These are phyloP conservation scores for Coemansia sp. DNA, from an alignment of 192 early-diverging fungal species.

Conservation along the genomic window DNA sequence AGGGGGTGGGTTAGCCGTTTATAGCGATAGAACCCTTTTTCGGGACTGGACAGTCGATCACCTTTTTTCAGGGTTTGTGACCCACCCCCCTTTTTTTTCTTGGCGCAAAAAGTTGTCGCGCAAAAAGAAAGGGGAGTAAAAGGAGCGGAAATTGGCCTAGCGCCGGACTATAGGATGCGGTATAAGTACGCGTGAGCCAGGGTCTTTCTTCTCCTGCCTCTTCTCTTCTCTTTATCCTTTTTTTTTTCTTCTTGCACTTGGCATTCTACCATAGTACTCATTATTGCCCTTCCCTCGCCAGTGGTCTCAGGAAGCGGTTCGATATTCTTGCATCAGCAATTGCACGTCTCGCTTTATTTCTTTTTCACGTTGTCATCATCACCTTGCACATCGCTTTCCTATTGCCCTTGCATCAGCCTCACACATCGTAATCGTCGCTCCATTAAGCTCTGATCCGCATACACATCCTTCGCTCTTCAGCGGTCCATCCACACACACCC, in stretches of 20 bases:
- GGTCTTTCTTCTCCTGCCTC: neutral
- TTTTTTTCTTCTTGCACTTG: constrained; percentile 3
- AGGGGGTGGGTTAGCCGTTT: neutral
- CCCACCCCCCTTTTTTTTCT: constrained; percentile 2
- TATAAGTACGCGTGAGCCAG: constrained; percentile 9
- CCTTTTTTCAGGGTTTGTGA: neutral
- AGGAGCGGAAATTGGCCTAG: constrained; percentile 9
- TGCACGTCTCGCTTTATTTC: neutral
- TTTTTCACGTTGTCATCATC: neutral
- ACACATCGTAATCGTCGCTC: constrained; percentile 3
- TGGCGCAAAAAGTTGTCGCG: neutral
- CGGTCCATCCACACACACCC: constrained; percentile 1
- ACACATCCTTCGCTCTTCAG: constrained; percentile 7
- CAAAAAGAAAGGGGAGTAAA: neutral
- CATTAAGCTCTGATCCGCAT: constrained; percentile 14
- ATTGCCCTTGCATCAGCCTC: constrained; percentile 7
- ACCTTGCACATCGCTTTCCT: neutral
- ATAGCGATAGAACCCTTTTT: constrained; percentile 8
- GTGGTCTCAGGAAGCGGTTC: constrained; percentile 1
- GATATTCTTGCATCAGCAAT: constrained; percentile 7
- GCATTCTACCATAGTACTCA: neutral
- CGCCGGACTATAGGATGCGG: neutral
- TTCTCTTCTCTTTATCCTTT: constrained; percentile 4
- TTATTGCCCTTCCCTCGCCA: neutral
- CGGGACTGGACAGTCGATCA: constrained; percentile 11